A percentile compares a stretch with the other conserved stretches of the same genome.
phyloP scores from a whole-genome alignment of 2,329 filamentous ascomycete species.

The Colletotrichum sp. region DNA sequence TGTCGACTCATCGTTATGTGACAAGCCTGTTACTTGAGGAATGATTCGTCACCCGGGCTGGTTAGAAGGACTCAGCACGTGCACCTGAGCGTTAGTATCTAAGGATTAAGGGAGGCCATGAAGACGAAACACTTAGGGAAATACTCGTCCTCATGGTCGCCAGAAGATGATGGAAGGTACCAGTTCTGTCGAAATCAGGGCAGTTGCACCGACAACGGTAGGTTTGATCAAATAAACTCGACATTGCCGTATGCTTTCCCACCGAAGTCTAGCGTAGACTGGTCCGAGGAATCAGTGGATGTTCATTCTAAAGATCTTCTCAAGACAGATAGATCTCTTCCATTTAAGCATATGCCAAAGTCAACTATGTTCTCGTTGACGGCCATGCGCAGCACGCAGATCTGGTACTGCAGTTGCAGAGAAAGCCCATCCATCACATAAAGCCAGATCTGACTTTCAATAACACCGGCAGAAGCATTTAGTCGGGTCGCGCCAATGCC shows the following conservation, averaged over 20 bases:
- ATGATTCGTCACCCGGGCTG: not conserved
- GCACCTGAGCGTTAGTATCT: not conserved
- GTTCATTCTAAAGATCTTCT: not conserved
- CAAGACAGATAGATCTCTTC: fast-evolving
- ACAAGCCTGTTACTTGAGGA: no score
- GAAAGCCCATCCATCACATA: no score
- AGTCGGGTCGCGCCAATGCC: fast-evolving
- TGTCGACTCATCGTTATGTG: not conserved
- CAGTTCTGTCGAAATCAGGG: not conserved
- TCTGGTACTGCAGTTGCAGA: not conserved
- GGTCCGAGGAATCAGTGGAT: fast-evolving
- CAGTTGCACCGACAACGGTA: not conserved
- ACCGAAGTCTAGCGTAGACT: not conserved
- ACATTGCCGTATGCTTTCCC: no score
- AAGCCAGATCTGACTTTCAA: not conserved
- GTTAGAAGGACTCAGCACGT: not conserved
- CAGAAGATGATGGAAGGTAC: not conserved
- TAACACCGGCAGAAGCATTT: not conserved
- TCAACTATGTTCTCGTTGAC: not conserved
- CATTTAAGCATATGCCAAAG: not conserved
- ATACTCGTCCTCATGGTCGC: not conserved
- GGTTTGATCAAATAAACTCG: not conserved
- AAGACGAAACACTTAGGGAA: not conserved
- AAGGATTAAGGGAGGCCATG: not conserved
- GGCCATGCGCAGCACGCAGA: not conserved